A percentile compares a stretch with the other conserved stretches of the same genome.
Conservation (phyloP, 257 asterid species). For the Fraxinus americana region DNA sequence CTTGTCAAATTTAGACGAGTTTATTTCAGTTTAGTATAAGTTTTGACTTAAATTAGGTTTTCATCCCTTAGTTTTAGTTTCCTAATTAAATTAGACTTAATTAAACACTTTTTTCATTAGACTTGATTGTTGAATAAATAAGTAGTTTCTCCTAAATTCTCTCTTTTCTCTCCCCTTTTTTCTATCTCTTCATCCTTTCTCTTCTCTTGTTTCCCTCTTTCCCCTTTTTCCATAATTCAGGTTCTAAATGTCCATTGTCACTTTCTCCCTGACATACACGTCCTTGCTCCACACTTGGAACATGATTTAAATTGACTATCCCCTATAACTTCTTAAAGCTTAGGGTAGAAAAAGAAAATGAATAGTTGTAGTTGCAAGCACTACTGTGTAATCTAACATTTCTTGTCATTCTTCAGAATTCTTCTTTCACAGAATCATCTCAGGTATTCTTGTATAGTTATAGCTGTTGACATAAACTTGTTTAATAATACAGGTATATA, state of each 20-base stretch:
- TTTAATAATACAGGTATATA: constrained; percentile 38
- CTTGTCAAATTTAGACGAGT: background rate
- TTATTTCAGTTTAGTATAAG: background rate
- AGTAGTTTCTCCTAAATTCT: background rate
- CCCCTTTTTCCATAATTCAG: background rate
- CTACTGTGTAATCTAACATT: background rate
- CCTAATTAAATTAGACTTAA: background rate
- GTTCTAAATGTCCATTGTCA: background rate
- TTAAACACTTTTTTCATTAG: background rate
- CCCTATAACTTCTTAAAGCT: background rate
- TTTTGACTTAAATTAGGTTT: background rate
- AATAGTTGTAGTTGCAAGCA: background rate
- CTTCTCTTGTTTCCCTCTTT: background rate
- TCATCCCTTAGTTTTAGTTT: too few species aligned
- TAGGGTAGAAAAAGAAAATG: background rate
- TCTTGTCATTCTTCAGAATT: background rate
- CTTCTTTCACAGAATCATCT: background rate
- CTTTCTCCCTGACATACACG: background rate
- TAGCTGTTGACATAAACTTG: constrained; percentile 3
- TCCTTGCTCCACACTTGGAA: background rate
- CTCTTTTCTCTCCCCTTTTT: too few species aligned
- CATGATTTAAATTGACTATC: background rate
- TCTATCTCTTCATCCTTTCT: background rate
- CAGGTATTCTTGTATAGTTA: background rate
- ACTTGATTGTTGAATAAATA: background rate